Percentiles rank a stretch among this genome's conserved stretches.
Evolutionary conservation across 352 stramenopile genomes (phyloP).

Genomic region (Thalassiosira livingstoniorum): DNA sequence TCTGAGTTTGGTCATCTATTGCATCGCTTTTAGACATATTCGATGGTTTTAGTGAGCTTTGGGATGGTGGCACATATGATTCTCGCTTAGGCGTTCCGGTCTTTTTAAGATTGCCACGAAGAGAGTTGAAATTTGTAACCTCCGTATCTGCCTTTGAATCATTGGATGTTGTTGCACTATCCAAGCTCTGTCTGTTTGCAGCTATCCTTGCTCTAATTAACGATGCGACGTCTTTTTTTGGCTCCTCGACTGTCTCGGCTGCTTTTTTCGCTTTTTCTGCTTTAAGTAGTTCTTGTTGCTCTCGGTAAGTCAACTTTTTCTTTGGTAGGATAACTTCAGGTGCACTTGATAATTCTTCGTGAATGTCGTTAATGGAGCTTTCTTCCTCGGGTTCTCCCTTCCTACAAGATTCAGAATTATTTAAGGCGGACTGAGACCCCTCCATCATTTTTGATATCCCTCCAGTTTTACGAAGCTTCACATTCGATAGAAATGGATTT

Average conservation of each 20-base stretch:
- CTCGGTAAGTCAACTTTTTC: constrained; percentile 65
- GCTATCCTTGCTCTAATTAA: constrained; percentile 75
- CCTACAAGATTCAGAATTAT: too few species aligned
- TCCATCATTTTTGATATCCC: background rate
- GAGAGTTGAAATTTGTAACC: constrained; percentile 22
- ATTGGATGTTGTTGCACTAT: background rate
- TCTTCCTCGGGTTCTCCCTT: background rate
- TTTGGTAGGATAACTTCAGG: constrained; percentile 1
- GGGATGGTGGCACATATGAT: too few species aligned
- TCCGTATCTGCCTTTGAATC: background rate
- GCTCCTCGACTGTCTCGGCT: constrained; percentile 23
- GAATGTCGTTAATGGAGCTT: background rate
- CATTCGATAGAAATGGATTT: constrained; percentile 47
- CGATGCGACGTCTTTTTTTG: constrained; percentile 72
- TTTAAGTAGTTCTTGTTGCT: constrained; percentile 70
- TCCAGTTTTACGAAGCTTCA: constrained; percentile 50
- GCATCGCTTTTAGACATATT: too few species aligned
- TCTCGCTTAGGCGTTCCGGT: constrained; percentile 7
- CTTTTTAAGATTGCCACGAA: constrained; percentile 45
- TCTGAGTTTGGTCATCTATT: too few species aligned
- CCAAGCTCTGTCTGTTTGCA: constrained; percentile 55
- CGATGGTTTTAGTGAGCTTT: too few species aligned
- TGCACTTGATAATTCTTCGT: background rate
- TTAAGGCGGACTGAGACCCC: too few species aligned
- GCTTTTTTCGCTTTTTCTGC: constrained; percentile 23